Evolutionary conservation across 2,329 filamentous ascomycete species (phyloP), one percentile per base, ranked within the genome.

Genomic region (Penicillium sp.): DNA sequence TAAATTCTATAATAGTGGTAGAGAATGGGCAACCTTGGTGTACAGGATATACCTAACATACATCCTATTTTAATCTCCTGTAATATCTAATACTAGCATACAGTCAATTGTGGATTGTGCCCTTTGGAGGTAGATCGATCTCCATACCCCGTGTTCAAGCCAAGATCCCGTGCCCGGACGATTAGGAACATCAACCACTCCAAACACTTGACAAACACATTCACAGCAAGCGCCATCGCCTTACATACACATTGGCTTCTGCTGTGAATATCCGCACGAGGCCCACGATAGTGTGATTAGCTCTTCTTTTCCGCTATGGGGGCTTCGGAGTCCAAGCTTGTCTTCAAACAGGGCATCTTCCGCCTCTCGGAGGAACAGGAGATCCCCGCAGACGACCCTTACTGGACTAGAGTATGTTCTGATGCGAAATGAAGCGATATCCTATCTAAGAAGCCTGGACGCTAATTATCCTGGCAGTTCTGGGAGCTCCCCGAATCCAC

Each of bases 341-440:
- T 93, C 71, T 97, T 99, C 83, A 97, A 97, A 78, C 90, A 96
- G 77, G 93, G 92, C 76, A 96, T 97, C 78, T 97, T 97, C 79
- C 86, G 89, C 70, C 85, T 99, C 56, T 94, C 91, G n/a, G 91
- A 96, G 73, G 89, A 96, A 73, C 86, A 87, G 62, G 82, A 89
- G 71, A 97, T 97, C 70, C 82, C 91, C 56, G 85, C 91, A 53
- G 88, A 94, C 75, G 91, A 97, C 77, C 81, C 85, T 16, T 97
- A 96, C 78, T 99, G 94, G 94, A 87, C 89, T 61, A 90, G 90
- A 72, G 91, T 95, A 76, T 69, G 88, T 80, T 53, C 10, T 34
- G 16, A 29, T 35, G 23, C 16, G 14, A 50, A 19, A 13, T 16
- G 7, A n/a, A 39, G 11, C 18, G 13, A 29, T 6, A 6, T 26